Conservation (phyloP, 139 green algal species). For the Chlamydomonas eustigma region DNA sequence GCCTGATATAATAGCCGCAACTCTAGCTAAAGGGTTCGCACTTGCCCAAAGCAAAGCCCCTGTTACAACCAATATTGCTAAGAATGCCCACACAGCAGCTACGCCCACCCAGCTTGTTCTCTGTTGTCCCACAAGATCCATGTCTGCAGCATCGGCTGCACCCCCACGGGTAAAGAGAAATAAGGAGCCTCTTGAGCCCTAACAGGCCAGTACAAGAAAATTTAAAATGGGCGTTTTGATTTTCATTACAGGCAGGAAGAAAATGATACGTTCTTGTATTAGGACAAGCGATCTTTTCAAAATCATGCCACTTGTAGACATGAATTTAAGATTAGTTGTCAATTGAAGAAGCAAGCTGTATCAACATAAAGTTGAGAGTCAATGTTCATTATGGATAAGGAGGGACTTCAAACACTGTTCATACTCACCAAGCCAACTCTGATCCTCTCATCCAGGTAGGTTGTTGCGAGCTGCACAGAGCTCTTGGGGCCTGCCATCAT, state of each 20-base stretch:
- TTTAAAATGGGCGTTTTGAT: too few relatives aligned
- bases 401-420: too few relatives aligned
- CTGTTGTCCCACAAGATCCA: background rate
- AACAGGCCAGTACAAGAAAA: too few relatives aligned
- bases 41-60: background rate
- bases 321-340: too few relatives aligned
- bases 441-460: constrained; percentile 74
- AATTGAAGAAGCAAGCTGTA: too few relatives aligned
- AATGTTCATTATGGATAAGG: too few relatives aligned
- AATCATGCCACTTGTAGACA: too few relatives aligned
- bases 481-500: constrained; percentile 19
- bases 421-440: constrained; percentile 59
- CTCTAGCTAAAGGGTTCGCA: background rate
- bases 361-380: too few relatives aligned
- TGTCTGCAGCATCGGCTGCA: constrained; percentile 48
- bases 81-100: too few relatives aligned
- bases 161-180: constrained; percentile 76
- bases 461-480: constrained; percentile 67
- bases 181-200: constrained; percentile 52
- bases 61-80: background rate
- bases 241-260: too few relatives aligned
- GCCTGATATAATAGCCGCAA: background rate
- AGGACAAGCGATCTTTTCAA: too few relatives aligned
- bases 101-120: background rate
- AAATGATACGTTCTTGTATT: too few relatives aligned